phyloP scores from a whole-genome alignment of 306 rosid genomes.

The Vigna reflexopilosa region DNA sequence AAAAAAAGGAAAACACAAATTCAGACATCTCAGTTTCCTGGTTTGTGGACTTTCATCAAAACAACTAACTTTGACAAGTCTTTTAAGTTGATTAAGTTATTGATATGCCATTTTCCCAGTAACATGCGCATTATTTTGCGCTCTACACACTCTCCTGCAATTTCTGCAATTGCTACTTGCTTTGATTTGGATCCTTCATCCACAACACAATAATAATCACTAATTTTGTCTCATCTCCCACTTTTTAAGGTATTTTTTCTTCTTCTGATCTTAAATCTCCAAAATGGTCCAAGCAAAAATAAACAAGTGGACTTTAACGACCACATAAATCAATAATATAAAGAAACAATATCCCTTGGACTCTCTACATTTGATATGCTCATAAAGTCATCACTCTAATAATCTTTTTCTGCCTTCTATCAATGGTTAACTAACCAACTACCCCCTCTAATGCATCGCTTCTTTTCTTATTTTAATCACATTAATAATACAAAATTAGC shows the following conservation, averaged over 20 bases:
- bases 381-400: neutral
- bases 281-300: slow-evolving; percentile 19
- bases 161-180: slow-evolving; percentile 31
- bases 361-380: neutral
- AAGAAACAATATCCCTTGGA: neutral
- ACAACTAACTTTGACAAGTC: slow-evolving; percentile 45
- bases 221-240: slow-evolving; percentile 43
- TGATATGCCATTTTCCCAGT: slow-evolving; percentile 10
- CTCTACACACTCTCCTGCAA: slow-evolving; percentile 12
- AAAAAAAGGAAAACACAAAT: neutral
- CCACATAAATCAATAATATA: slow-evolving; percentile 31
- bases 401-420: slow-evolving; percentile 3
- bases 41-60: slow-evolving; percentile 40
- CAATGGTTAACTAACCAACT: slow-evolving; percentile 39
- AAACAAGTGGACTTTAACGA: slow-evolving; percentile 28
- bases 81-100: neutral
- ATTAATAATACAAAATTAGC: neutral
- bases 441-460: slow-evolving; percentile 33
- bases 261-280: slow-evolving; percentile 8
- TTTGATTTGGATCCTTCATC: slow-evolving; percentile 45
- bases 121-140: slow-evolving; percentile 54
- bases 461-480: slow-evolving; percentile 7
- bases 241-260: slow-evolving; percentile 17
- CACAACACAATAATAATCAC: slow-evolving; percentile 40
- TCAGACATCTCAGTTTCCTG: slow-evolving; percentile 15